Evolutionary conservation across 768 basidiomycete species (phyloP).

Genomic region (Clitopilus passeckerianus): DNA sequence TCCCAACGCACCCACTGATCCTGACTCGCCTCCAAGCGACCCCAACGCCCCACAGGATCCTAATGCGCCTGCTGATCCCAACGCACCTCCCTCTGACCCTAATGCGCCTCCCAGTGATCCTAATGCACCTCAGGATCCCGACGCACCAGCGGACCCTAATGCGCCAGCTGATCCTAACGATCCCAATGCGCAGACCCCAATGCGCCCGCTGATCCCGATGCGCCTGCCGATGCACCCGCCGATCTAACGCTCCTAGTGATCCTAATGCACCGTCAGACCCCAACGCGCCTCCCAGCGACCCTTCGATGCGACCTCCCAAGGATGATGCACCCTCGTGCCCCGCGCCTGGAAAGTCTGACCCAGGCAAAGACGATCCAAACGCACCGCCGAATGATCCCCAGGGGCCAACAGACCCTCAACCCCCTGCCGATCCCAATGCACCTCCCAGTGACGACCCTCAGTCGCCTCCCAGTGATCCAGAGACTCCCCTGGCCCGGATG

Average conservation of each 20-base stretch:
- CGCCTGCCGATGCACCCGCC: neutral
- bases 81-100: neutral
- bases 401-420: neutral
- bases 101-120: neutral
- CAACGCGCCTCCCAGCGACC: neutral
- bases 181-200: neutral
- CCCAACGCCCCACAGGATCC: neutral
- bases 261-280: neutral
- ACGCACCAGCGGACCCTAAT: neutral
- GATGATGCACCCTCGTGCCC: neutral
- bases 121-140: neutral
- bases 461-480: neutral
- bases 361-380: neutral
- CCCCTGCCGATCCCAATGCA: neutral
- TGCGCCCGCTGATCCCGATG: neutral
- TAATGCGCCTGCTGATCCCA: neutral
- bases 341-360: neutral
- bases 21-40: neutral
- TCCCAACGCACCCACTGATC: neutral
- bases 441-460: neutral
- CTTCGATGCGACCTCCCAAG: neutral
- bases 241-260: neutral
- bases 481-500: neutral
- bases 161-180: too few relatives aligned
- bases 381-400: neutral